Evolutionary conservation across 345 rosid species (phyloP).

Genomic region (Litchi chinensis): DNA sequence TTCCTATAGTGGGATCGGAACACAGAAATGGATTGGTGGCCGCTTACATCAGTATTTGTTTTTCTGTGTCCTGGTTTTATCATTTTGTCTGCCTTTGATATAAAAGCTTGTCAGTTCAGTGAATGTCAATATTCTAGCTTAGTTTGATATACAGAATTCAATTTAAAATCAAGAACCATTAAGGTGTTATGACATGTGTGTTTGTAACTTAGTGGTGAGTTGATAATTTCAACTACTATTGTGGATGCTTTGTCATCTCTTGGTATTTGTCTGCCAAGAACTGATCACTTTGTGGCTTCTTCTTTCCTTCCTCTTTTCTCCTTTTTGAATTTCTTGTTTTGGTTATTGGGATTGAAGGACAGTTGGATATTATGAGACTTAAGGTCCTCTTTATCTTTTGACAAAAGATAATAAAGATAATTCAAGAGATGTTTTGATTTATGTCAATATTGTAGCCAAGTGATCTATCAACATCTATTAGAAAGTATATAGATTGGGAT

Average conservation of each 20-base stretch:
- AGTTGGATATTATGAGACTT: background rate
- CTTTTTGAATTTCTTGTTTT: background rate
- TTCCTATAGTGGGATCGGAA: no score
- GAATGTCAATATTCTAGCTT: background rate
- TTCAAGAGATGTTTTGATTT: no score
- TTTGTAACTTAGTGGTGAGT: conserved; percentile 6
- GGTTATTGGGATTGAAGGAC: background rate
- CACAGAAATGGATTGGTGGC: no score
- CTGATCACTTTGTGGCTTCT: background rate
- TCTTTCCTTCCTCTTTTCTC: background rate
- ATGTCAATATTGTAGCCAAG: background rate
- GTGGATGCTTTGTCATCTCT: conserved; percentile 30
- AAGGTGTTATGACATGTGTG: conserved; percentile 7
- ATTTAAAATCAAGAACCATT: background rate
- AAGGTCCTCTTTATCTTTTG: background rate
- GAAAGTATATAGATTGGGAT: background rate
- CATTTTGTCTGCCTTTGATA: background rate
- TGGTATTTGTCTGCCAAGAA: conserved; percentile 17
- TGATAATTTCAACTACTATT: conserved; percentile 19
- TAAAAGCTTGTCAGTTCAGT: background rate
- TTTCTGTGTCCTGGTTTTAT: background rate
- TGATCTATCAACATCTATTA: background rate
- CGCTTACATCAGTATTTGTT: background rate
- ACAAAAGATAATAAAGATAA: background rate
- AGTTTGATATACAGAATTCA: background rate